Evolutionary conservation across 805 yeast genomes (phyloP), one percentile per base, ranked within the genome.

Genomic region (Blastobotrys chiropterorum): DNA sequence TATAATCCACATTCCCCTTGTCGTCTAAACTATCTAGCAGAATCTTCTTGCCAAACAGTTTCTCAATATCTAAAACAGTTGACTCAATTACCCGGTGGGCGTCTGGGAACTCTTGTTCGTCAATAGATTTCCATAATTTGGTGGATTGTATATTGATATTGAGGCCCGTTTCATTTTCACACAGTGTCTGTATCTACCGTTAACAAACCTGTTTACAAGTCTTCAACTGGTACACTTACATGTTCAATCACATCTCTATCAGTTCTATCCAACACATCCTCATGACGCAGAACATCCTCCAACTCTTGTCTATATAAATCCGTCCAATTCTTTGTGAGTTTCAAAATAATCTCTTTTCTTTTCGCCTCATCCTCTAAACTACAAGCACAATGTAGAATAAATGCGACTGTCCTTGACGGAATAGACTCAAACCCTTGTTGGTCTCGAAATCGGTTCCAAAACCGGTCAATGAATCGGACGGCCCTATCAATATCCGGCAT

Each of bases 331-430:
- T 20, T 39, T 14, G 45, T 16, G n/a, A 50, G 8, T 13, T 40
- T 30, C 15, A n/a, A 8, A 13, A 53, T 31, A 15, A 42, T 15
- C 43, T 41, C 46, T 15, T 17, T 30, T 7, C 46, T 41, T 22
- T 14, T 22, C 11, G 3, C 50, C 6, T 14, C 30, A 22, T 49
- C 55, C 16, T 39, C 26, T 19, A 17, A 11, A 15, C 6, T 15
- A 42, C 55, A 52, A 11, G 53, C 47, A n/a, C 39, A 21, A 34
- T 54, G 57, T 46, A 54, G 19, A n/a, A 44, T 38, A 38, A 30
- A 46, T n/a, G 57, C 57, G 13, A 49, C 41, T n/a, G 40, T 26
- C 26, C 38, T 16, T 3, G 51, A 15, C n/a, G 52, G 53, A 14
- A 47, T 30, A 26, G 21, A n/a, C 2, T 14, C 47, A 19, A 20